phyloP scores from a whole-genome alignment of 2,329 filamentous ascomycete genomes.

The Colletotrichum falcatum region DNA sequence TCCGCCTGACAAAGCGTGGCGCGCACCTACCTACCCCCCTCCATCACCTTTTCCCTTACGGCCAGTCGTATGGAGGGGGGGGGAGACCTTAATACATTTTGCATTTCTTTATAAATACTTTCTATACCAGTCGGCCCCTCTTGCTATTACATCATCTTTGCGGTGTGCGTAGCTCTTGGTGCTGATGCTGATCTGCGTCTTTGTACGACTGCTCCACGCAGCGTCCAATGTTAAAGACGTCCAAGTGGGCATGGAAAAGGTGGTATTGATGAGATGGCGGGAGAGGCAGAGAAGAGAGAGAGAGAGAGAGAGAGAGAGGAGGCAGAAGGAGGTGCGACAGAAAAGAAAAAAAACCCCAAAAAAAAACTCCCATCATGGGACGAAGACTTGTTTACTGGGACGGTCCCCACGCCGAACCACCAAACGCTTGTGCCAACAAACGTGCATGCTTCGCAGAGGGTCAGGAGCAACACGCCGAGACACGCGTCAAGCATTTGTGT shows the following conservation, averaged over 20 bases:
- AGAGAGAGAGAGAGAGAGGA: background rate
- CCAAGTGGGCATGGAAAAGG: background rate
- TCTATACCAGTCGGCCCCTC: background rate
- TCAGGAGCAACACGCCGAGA: background rate
- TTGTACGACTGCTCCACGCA: background rate
- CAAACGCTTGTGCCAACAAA: background rate
- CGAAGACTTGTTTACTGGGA: background rate
- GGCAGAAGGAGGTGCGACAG: background rate
- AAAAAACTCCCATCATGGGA: background rate
- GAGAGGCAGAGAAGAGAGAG: background rate
- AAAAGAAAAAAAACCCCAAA: background rate
- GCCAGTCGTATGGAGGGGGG: background rate
- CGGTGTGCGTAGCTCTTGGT: background rate
- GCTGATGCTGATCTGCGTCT: background rate
- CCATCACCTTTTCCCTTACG: background rate
- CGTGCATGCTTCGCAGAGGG: background rate
- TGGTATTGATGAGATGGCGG: background rate
- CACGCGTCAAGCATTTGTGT: too few relatives aligned
- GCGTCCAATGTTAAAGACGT: background rate
- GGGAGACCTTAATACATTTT: conserved; percentile 2
- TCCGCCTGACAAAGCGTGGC: background rate
- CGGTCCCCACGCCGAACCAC: background rate
- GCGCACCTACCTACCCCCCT: background rate
- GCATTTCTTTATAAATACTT: conserved; percentile 1
- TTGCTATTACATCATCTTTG: background rate